Evolutionary conservation across 2,329 filamentous ascomycete species (phyloP).

Genomic region (Stagonosporopsis rhizophila): DNA sequence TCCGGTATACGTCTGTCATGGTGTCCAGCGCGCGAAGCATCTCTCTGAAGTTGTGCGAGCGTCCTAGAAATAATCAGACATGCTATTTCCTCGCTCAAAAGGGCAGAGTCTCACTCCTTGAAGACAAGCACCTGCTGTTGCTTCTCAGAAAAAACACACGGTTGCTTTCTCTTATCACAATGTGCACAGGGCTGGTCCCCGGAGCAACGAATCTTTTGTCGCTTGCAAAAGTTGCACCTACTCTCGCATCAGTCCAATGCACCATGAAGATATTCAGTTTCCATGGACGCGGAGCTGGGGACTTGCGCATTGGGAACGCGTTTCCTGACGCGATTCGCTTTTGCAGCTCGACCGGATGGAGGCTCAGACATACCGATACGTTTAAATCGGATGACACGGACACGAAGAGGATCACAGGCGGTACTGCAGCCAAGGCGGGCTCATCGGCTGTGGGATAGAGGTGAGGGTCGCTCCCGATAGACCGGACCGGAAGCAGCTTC

Average conservation of each 20-base stretch:
- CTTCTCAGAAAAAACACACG: background rate
- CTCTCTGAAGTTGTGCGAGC: background rate
- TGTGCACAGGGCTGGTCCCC: background rate
- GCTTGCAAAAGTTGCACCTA: slow-evolving; percentile 3
- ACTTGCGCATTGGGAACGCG: slow-evolving; percentile 2
- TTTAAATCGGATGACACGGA: too few species aligned
- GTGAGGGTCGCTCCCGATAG: background rate
- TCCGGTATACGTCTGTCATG: background rate
- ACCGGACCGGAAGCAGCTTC: background rate
- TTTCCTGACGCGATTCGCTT: slow-evolving; percentile 1
- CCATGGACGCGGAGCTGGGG: too few species aligned
- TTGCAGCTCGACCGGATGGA: background rate
- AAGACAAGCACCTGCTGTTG: slow-evolving; percentile 1
- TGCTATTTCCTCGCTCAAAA: too few species aligned
- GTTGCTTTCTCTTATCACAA: slow-evolving; percentile 1
- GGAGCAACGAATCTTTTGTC: slow-evolving; percentile 3
- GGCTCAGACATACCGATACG: background rate
- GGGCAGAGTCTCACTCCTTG: slow-evolving; percentile 1
- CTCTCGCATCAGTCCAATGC: background rate
- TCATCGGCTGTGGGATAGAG: background rate
- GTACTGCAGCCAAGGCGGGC: too few species aligned
- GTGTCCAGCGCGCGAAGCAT: background rate
- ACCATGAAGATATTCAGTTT: too few species aligned
- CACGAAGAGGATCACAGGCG: background rate
- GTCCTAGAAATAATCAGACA: background rate